A percentile compares a stretch with the other conserved stretches of the same genome.
phyloP scores from a whole-genome alignment of 306 rosid genomes.

The Luffa acutangula region DNA sequence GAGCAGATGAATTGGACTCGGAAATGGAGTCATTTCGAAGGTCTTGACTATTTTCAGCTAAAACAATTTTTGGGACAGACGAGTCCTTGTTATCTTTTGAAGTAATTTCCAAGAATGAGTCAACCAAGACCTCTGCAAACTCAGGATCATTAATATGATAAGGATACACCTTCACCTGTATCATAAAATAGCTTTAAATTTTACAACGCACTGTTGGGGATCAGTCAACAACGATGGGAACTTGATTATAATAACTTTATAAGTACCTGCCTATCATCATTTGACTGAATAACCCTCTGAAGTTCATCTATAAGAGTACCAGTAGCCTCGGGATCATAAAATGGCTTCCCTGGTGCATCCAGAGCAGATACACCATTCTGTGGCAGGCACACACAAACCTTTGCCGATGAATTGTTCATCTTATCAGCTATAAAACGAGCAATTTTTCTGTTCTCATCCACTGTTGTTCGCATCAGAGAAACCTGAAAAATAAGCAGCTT shows the following conservation, averaged over 20 bases:
- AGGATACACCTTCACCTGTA: conserved; percentile 65
- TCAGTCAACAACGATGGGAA: background rate
- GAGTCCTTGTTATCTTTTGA: conserved; percentile 22
- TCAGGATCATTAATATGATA: conserved; percentile 76
- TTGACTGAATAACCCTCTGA: conserved; percentile 41
- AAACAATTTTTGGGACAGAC: conserved; percentile 19
- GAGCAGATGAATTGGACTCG: conserved; percentile 18
- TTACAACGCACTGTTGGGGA: background rate
- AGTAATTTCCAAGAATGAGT: conserved; percentile 65
- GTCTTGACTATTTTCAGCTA: conserved; percentile 25
- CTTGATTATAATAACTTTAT: background rate
- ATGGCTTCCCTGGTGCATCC: conserved; percentile 75
- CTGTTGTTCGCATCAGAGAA: conserved; percentile 75
- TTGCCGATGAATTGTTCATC: conserved; percentile 53
- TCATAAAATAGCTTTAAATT: conserved; percentile 13
- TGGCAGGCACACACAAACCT: conserved; percentile 71
- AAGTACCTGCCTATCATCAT: conserved; percentile 52
- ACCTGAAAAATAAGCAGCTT: conserved; percentile 35
- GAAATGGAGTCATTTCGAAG: conserved; percentile 22
- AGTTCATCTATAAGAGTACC: conserved; percentile 52
- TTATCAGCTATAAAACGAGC: conserved; percentile 75
- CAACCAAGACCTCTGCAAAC: conserved; percentile 67
- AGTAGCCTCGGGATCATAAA: conserved; percentile 69
- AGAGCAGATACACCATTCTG: conserved; percentile 83
- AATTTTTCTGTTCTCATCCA: conserved; percentile 62